A percentile compares a stretch with the other conserved stretches of the same genome.
Conservation (phyloP, 257 asterid species). For the Forsythia suspensa region DNA sequence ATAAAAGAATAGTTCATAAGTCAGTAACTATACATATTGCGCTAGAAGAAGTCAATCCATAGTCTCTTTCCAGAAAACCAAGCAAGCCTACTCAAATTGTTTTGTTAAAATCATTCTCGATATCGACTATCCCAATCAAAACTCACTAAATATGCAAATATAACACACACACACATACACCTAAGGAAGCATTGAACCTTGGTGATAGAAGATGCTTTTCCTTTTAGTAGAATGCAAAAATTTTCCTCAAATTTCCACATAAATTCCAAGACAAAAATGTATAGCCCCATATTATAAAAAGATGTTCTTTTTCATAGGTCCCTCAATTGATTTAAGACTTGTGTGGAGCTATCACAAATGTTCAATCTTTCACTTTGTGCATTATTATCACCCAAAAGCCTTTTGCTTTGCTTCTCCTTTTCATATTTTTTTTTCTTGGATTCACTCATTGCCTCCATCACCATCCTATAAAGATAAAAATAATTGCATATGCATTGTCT, state of each 20-base stretch:
- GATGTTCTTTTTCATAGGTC: too few relatives aligned
- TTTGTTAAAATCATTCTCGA: background rate
- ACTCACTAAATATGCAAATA: too few relatives aligned
- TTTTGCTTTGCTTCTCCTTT: slow-evolving; percentile 12
- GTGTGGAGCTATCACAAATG: slow-evolving; percentile 4
- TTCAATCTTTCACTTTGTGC: background rate
- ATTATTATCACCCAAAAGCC: background rate
- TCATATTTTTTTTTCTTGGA: slow-evolving; percentile 3
- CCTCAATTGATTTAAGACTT: background rate
- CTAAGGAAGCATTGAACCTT: slow-evolving; percentile 13
- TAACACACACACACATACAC: background rate
- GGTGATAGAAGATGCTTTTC: slow-evolving; percentile 27
- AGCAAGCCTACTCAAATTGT: background rate
- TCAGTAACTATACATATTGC: slow-evolving; percentile 38
- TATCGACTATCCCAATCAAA: background rate
- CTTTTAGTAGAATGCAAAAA: slow-evolving; percentile 18
- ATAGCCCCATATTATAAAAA: too few relatives aligned
- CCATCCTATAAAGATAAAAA: slow-evolving; percentile 21
- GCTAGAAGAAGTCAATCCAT: slow-evolving; percentile 9
- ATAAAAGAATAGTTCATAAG: slow-evolving; percentile 23
- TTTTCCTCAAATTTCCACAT: slow-evolving; percentile 32
- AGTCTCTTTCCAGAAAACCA: background rate
- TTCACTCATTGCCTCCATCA: slow-evolving; percentile 29
- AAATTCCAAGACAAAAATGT: too few relatives aligned
- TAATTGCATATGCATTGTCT: background rate